Evolutionary conservation across 352 stramenopile species (phyloP).

Genomic region (Globisporangium yorkense): DNA sequence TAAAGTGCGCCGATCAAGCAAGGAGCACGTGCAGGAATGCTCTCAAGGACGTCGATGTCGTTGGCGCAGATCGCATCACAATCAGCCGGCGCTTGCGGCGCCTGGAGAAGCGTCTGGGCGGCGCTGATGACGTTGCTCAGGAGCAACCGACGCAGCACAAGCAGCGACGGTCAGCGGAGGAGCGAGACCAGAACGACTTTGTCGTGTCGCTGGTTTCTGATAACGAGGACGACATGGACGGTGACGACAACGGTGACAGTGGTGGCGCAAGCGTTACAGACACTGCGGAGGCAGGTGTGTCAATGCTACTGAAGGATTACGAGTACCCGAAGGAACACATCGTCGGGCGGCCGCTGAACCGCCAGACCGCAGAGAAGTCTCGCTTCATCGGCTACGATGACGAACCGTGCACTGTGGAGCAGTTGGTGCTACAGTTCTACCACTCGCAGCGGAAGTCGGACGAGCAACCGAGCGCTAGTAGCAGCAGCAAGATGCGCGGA

Average conservation of each 20-base stretch:
- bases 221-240: slow-evolving; percentile 3
- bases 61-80: slow-evolving; percentile 47
- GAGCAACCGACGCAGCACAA: neutral
- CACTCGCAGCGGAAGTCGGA: slow-evolving; percentile 19
- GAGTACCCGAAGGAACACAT: slow-evolving; percentile 46
- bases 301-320: slow-evolving; percentile 14
- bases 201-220: slow-evolving; percentile 16
- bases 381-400: slow-evolving; percentile 87
- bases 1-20: slow-evolving; percentile 57
- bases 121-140: neutral
- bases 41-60: slow-evolving; percentile 45
- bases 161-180: neutral
- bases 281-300: neutral
- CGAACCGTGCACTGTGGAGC: slow-evolving; percentile 78
- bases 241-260: neutral
- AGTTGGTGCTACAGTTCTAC: slow-evolving; percentile 81
- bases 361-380: slow-evolving; percentile 70
- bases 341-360: slow-evolving; percentile 67
- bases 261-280: neutral
- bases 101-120: slow-evolving; percentile 22
- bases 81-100: slow-evolving; percentile 44
- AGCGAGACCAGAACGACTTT: slow-evolving; percentile 6
- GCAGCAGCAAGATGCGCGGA: slow-evolving; percentile 9
- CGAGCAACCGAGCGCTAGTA: slow-evolving; percentile 4
- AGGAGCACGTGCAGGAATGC: slow-evolving; percentile 40